Evolutionary conservation across 2,329 filamentous ascomycete genomes (phyloP), one percentile per base, ranked within the genome.

Genomic region (Monilinia fructigena): DNA sequence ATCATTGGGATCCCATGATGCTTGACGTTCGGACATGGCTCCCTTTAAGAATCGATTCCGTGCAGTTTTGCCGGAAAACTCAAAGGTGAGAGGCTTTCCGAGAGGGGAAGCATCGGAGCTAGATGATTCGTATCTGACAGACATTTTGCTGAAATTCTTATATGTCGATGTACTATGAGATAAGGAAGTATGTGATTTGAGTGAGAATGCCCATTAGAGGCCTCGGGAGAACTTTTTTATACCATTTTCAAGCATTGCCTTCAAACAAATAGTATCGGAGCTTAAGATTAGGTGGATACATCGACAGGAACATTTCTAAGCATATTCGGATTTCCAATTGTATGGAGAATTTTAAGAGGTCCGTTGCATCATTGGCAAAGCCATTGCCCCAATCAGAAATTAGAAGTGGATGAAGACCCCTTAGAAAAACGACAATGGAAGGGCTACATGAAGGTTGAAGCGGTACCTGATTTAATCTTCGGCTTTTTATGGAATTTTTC

Each of bases 1-100:
- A 66, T 85, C 79, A 31, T 31, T 80, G 8, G 82, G 78, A 67
- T 84, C 80, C 85, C 85, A 90, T 6, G 82, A 85, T 0, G 86
- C 84, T 18, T 89, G 77, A 10, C 82, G 79, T 74, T 91, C 88
- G 2, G 84, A 85, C 87, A 90, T 89, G 53, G 88, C 84, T 7
- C 80, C 86, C 76, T 90, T 90, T 70, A 89, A 75, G 72, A 89
- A 86, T n/a, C 86, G 80, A 74, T 90, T 90, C 53, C 82, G 82
- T 1, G 86, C 86, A 1, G 81, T 83, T 66, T 79, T 81, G 62
- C 82, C 80, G 53, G 82, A 83, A 75, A 85, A 84, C 35, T 77
- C 75, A 68, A 83, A 84, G 23, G 77, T 74, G 56, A 86, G 77
- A 12, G 83, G 81, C 70, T 79, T 70, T 16, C 76, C 81, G 23